Evolutionary conservation across 2,329 filamentous ascomycete species (phyloP).

Genomic region (Zalaria obscura): DNA sequence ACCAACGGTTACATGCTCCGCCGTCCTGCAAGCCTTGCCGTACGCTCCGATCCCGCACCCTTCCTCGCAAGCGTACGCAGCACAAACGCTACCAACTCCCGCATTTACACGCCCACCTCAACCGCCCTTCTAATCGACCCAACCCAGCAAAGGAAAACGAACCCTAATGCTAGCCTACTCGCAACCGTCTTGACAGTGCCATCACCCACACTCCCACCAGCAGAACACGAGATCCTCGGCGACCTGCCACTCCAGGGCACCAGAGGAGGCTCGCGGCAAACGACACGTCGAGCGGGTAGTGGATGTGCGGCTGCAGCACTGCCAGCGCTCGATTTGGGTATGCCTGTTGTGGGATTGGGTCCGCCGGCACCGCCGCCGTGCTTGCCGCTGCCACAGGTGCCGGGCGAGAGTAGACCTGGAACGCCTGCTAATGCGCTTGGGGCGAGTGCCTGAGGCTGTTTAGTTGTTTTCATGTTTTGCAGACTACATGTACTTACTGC

Average conservation of each 20-base stretch:
- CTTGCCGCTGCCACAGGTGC: background rate
- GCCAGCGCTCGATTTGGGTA: constrained; percentile 14
- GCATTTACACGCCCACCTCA: constrained; percentile 14
- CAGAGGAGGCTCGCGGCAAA: background rate
- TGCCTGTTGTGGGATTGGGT: constrained; percentile 26
- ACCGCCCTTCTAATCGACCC: constrained; percentile 4
- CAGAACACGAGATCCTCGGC: background rate
- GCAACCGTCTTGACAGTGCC: background rate
- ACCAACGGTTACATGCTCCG: constrained; percentile 13
- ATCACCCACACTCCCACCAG: background rate
- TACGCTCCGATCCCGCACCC: constrained; percentile 26
- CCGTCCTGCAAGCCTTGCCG: constrained; percentile 29
- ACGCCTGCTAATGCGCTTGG: background rate
- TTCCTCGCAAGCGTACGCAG: constrained; percentile 25
- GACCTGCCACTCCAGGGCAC: background rate
- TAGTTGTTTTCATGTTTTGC: background rate
- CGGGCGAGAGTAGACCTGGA: background rate
- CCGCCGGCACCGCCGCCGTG: constrained; percentile 31
- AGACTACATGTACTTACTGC: too few species aligned
- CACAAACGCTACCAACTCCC: constrained; percentile 7
- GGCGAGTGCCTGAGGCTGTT: background rate
- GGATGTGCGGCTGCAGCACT: constrained; percentile 1
- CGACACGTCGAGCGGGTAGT: background rate
- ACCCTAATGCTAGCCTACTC: background rate
- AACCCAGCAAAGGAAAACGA: background rate